A percentile compares a stretch with the other conserved stretches of the same genome.
Evolutionary conservation across 2,329 filamentous ascomycete species (phyloP).

Genomic region (Neonectria magnoliae): DNA sequence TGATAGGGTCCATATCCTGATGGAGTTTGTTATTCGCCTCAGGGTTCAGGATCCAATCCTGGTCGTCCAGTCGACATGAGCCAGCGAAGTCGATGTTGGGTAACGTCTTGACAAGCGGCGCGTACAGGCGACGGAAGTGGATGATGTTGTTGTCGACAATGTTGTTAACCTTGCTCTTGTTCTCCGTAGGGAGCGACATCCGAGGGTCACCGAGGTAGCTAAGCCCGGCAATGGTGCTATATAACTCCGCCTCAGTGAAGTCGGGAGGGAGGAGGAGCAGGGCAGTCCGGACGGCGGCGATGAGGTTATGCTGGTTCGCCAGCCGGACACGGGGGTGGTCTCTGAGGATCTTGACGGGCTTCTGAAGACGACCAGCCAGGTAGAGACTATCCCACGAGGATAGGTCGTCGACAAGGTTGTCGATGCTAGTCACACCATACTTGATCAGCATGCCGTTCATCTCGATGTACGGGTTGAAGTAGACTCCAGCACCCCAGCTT

Average conservation of each 20-base stretch:
- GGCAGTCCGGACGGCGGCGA: conserved; percentile 90
- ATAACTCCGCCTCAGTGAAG: conserved; percentile 89
- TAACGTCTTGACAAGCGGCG: conserved; percentile 86
- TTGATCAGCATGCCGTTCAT: conserved; percentile 97
- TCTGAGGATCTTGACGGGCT: conserved; percentile 96
- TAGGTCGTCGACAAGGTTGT: conserved; percentile 87
- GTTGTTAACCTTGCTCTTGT: conserved; percentile 91
- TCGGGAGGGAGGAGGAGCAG: conserved; percentile 83
- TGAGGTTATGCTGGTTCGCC: conserved; percentile 94
- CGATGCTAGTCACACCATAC: conserved; percentile 95
- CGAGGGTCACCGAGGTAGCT: conserved; percentile 97
- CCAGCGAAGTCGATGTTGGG: conserved; percentile 86
- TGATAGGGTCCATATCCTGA: conserved; percentile 93
- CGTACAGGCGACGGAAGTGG: conserved; percentile 92
- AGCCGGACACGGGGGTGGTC: conserved; percentile 93
- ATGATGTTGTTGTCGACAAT: conserved; percentile 92
- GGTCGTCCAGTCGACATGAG: conserved; percentile 52
- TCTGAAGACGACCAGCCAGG: conserved; percentile 94
- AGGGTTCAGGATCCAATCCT: conserved; percentile 53
- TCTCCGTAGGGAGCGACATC: conserved; percentile 90
- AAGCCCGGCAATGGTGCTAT: conserved; percentile 89
- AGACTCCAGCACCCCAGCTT: conserved; percentile 93
- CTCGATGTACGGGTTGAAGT: conserved; percentile 96
- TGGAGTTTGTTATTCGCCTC: conserved; percentile 73
- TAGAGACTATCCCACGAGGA: conserved; percentile 94